These are phyloP conservation scores for Pisolithus tinctorius DNA, from an alignment of 768 basidiomycete species.

Conservation along the genomic window DNA sequence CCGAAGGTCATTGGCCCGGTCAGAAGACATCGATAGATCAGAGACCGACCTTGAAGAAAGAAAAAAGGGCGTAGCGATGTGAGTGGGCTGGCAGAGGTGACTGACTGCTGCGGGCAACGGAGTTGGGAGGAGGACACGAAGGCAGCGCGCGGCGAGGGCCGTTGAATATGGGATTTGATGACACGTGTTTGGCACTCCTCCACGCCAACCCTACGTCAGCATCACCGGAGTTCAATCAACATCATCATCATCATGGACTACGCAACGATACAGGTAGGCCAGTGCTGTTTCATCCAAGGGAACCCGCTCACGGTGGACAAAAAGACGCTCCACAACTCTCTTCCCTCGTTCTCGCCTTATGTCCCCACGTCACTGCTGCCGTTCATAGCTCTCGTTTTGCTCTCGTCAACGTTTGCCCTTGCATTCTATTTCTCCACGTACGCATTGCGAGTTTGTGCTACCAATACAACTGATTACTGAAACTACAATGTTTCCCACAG, in stretches of 20 bases:
- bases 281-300: slow-evolving; percentile 2
- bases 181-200: slow-evolving; percentile 49
- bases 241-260: slow-evolving; percentile 42
- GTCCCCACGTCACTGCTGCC: slow-evolving; percentile 66
- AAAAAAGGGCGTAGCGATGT: neutral
- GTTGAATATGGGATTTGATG: slow-evolving; percentile 45
- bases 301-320: neutral
- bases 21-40: neutral
- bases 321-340: slow-evolving; percentile 55
- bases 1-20: neutral
- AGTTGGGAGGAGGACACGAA: neutral
- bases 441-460: slow-evolving; percentile 22
- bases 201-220: slow-evolving; percentile 37
- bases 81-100: slow-evolving; percentile 10
- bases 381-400: slow-evolving; percentile 65
- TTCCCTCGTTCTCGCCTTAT: slow-evolving; percentile 67
- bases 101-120: slow-evolving; percentile 19
- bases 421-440: slow-evolving; percentile 89
- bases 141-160: slow-evolving; percentile 1
- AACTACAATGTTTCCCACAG: slow-evolving; percentile 33
- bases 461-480: neutral
- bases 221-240: slow-evolving; percentile 7
- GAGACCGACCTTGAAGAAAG: slow-evolving; percentile 7
- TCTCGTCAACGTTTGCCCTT: slow-evolving; percentile 72
- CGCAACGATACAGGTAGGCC: slow-evolving; percentile 43